Evolutionary conservation across 2,329 filamentous ascomycete genomes (phyloP).

Genomic region (Fonsecaea monophora): DNA sequence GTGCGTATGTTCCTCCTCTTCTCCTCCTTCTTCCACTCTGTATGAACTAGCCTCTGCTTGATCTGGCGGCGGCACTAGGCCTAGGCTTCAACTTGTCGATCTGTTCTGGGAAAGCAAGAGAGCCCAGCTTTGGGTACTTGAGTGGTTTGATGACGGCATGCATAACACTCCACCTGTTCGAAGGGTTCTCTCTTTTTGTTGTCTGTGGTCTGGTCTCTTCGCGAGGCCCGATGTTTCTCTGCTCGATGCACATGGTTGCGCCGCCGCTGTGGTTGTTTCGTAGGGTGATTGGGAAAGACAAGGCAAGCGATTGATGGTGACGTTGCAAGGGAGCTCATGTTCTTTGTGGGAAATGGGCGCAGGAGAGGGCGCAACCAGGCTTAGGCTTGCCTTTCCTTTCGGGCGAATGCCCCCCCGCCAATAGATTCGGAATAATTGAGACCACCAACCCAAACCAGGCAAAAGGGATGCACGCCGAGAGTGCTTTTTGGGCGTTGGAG

Average conservation of each 20-base stretch:
- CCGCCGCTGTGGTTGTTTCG: neutral
- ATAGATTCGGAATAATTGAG: slow-evolving; percentile 15
- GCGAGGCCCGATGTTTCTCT: neutral
- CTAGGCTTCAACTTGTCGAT: slow-evolving; percentile 15
- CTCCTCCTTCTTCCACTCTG: neutral
- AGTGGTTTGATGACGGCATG: slow-evolving; percentile 19
- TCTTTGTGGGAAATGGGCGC: neutral
- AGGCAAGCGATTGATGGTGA: neutral
- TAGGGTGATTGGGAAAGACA: neutral
- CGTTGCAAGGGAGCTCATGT: slow-evolving; percentile 10
- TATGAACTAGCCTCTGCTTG: slow-evolving; percentile 5
- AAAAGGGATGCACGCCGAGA: slow-evolving; percentile 15
- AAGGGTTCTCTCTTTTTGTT: neutral
- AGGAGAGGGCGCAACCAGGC: too few relatives aligned
- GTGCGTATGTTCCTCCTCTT: neutral
- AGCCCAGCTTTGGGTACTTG: neutral
- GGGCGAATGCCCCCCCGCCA: slow-evolving; percentile 5
- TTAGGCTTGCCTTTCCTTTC: neutral
- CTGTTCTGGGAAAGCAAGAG: neutral
- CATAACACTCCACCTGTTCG: slow-evolving; percentile 9
- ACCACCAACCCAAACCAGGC: slow-evolving; percentile 22
- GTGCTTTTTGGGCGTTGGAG: slow-evolving; percentile 13
- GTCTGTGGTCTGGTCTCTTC: neutral
- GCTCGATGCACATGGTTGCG: slow-evolving; percentile 4
- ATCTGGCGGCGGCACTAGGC: neutral